Base-by-base conservation (phyloP, 164 flowering plant species). In the Cinnamomum micranthum region DNA sequence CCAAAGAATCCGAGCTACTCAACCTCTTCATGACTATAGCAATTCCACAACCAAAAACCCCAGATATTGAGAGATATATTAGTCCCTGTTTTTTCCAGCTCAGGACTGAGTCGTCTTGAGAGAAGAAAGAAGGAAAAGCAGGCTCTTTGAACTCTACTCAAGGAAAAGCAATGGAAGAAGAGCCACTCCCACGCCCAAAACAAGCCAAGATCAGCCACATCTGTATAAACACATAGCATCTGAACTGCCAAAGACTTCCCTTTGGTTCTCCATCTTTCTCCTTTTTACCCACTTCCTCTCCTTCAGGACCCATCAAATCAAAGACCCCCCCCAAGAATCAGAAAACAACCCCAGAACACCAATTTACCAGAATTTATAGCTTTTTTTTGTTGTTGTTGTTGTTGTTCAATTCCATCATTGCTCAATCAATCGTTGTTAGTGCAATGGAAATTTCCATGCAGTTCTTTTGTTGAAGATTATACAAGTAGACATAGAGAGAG, bases 1-100 rank as follows among this genome's bases (percentile, higher is more conserved):
- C 92, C 81, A 90, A 76, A 19, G 99, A 93, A 78, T 95, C 99
- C 55, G 92, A 83, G 85, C 93, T 93, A 75, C 88, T 82, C 76
- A 87, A 82, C 83, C 97, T 87, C 89, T 89, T 92, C 93, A 92
- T 92, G 74, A 69, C 70, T 74, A 6, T 15, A 66, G 41, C 27
- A 19, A 66, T 13, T 7, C 47, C 20, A 66, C 27, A 66, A 66
- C 69, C 20, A 66, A 50, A 50, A 52, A 2, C 41, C 27, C 20
- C 24, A 47, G 17, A 47, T 41, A 71, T 19, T 17, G 41, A 66
- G 17, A 31, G 47, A 66, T 66, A 33, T 31, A 28, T 27, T 22
- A 28, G n/a, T 15, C 47, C 9, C 47, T 28, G 7, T 35, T 24
- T 66, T 66, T 33, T 27, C 31, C 28, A 17, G 14, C 47, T 19